These are phyloP conservation scores for Daldinia decipiens DNA, from an alignment of 495 filamentous ascomycete species.

Conservation along the genomic window DNA sequence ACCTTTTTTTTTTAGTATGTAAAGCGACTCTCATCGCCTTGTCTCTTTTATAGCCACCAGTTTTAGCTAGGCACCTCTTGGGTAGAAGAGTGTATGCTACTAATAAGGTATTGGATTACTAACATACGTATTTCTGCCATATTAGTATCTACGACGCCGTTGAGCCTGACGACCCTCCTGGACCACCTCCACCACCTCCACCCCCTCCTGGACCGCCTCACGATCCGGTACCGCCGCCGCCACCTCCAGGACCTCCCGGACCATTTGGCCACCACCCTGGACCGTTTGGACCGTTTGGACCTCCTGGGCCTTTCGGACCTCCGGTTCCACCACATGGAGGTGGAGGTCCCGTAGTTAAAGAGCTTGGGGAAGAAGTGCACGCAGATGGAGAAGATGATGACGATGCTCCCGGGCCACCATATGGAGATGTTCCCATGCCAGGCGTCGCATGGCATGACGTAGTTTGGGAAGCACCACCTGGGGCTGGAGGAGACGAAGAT, in stretches of 20 bases:
- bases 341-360: neutral
- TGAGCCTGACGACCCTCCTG: neutral
- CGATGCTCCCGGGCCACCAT: no score
- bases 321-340: neutral
- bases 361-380: neutral
- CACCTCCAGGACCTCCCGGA: neutral
- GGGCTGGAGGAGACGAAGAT: neutral
- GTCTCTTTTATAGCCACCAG: neutral
- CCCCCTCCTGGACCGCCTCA: no score
- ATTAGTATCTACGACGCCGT: conserved; percentile 1
- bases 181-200: neutral
- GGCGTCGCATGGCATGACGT: no score
- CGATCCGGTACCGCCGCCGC: no score
- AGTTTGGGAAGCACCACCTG: neutral
- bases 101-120: neutral
- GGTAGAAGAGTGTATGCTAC: neutral
- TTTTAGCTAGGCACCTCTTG: neutral
- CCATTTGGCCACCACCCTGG: neutral
- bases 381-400: neutral
- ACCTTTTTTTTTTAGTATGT: neutral
- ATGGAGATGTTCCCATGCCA: no score
- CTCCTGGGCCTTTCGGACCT: neutral
- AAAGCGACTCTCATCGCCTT: neutral
- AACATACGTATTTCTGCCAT: neutral
- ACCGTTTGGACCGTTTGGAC: neutral